Evolutionary conservation across 805 yeast species (phyloP), one percentile per base, ranked within the genome.

Genomic region (Lipomyces mesembrius): DNA sequence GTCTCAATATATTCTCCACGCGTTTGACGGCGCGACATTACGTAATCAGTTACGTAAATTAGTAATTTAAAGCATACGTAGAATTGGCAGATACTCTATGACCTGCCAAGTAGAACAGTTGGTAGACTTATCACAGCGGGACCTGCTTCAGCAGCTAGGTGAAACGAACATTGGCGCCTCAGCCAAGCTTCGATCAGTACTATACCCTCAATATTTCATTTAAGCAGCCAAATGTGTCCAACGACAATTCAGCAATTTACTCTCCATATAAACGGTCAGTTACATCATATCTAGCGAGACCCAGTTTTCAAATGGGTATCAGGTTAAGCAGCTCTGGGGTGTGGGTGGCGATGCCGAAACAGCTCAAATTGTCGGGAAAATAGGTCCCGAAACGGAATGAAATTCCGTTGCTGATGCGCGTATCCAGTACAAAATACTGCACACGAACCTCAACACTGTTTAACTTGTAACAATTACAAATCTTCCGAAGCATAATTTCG

Each of bases 1-100:
- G 69, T 66, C 46, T 66, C 69, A 52, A 66, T 63, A 55, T 58
- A 66, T 9, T 53, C 66, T 14, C 57, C 56, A 8, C 69, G 66
- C 25, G 53, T 56, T 37, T 60, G 61, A 6, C 64, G 58, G 12
- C 60, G 60, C n/a, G 55, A 52, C 55, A 52, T 52, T 22, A n/a
- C 20, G 20, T 12, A 37, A 11, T 37, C 17, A 35, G 39, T 35
- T 12, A 9, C 12, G 7, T 43, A n/a, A n/a, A 3, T 2, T n/a
- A 43, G 49, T 43, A 43, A n/a, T 7, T 6, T n/a, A n/a, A n/a
- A n/a, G 8, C 32, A 29, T 29, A 29, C 32, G 32, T 29, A 29
- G 14, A 17, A 43, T 8, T n/a, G n/a, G 49, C 49, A 43, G 49
- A 37, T 14, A 37, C 17, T n/a, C n/a, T 17, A 43, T 43, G 49